Evolutionary conservation across 306 rosid species (phyloP).

Genomic region (Prunus persica): DNA sequence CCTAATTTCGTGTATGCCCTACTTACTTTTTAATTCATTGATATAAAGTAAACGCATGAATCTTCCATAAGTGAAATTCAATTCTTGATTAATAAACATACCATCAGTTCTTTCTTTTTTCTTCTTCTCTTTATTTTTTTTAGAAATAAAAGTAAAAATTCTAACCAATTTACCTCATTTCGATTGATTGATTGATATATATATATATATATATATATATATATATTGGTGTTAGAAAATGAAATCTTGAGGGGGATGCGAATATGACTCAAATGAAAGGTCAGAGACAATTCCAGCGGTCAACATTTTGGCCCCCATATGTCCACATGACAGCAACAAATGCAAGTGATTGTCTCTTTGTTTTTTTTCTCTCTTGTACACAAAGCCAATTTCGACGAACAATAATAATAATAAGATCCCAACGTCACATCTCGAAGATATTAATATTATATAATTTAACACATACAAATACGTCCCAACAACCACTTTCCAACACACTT

Average conservation of each 20-base stretch:
- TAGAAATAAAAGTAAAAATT: neutral
- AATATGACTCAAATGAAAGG: conserved; percentile 8
- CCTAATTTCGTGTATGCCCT: no score
- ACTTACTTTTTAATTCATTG: no score
- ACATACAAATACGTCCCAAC: conserved; percentile 24
- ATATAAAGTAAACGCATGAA: no score
- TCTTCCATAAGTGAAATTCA: no score
- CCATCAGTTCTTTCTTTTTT: no score
- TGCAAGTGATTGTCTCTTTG: neutral
- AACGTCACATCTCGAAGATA: conserved; percentile 15
- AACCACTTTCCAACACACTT: neutral
- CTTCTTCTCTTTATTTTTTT: no score
- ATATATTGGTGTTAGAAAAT: no score
- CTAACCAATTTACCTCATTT: no score
- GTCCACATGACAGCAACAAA: conserved; percentile 13
- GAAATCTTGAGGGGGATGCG: neutral
- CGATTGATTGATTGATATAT: no score
- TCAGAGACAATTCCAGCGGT: neutral
- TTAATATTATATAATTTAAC: no score
- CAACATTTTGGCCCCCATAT: conserved; percentile 17
- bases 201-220: no score
- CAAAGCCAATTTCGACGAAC: conserved; percentile 1
- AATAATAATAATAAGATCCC: neutral
- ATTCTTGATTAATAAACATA: no score
- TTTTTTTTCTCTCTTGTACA: neutral